Conservation (phyloP, 2,329 filamentous ascomycete genomes). For the Plenodomus biglobosus region DNA sequence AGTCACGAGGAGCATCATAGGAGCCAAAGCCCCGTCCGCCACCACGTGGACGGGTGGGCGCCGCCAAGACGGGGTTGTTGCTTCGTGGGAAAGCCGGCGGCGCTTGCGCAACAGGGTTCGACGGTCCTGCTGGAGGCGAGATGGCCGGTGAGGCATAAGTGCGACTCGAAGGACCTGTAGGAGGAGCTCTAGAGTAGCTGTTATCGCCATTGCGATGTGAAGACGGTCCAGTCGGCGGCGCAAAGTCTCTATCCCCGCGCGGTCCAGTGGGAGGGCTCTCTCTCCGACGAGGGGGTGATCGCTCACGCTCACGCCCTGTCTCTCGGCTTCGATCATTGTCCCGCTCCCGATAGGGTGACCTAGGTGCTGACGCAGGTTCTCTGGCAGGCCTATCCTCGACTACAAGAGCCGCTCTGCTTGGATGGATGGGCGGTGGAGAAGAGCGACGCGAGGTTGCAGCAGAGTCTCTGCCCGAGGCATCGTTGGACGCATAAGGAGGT, state of each 20-base stretch:
- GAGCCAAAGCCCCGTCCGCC: constrained; percentile 44
- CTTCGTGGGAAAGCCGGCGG: constrained; percentile 41
- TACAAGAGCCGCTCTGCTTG: constrained; percentile 53
- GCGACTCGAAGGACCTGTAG: constrained; percentile 43
- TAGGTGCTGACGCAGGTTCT: constrained; percentile 36
- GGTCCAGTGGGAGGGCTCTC: constrained; percentile 43
- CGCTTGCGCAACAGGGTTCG: constrained; percentile 33
- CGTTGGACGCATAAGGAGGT: constrained; percentile 46
- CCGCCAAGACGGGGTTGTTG: constrained; percentile 43
- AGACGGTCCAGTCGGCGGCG: constrained; percentile 43
- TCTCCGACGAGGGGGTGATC: constrained; percentile 42
- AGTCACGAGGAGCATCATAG: constrained; percentile 42
- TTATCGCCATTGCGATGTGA: constrained; percentile 43
- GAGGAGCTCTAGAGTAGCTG: constrained; percentile 41
- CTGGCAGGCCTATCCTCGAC: constrained; percentile 31
- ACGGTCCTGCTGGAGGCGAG: constrained; percentile 45
- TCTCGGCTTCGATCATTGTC: constrained; percentile 37
- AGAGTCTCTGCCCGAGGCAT: constrained; percentile 57
- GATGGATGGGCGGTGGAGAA: constrained; percentile 59
- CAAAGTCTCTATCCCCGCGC: constrained; percentile 40
- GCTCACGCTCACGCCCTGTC: constrained; percentile 29
- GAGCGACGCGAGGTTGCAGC: constrained; percentile 61
- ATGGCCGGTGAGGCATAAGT: constrained; percentile 43
- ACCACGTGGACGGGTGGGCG: constrained; percentile 45
- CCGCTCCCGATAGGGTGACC: constrained; percentile 40